phyloP scores from a whole-genome alignment of 83 land plant genomes.

The Thuja plicata region DNA sequence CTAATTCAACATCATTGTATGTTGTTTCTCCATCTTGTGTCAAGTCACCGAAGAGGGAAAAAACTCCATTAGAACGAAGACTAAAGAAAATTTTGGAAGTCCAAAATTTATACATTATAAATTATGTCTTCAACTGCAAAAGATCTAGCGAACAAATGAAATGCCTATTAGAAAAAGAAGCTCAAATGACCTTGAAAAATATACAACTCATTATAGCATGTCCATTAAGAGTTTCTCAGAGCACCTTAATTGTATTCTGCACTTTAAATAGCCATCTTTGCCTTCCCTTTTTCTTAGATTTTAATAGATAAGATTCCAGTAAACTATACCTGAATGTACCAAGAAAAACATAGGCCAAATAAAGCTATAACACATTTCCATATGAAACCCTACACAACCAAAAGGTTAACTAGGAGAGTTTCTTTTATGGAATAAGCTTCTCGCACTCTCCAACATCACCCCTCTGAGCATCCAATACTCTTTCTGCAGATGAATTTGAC shows the following conservation, averaged over 20 bases:
- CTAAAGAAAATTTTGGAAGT: too few species aligned
- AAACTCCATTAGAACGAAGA: too few species aligned
- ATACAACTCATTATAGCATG: conserved; percentile 7
- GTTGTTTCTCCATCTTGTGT: too few species aligned
- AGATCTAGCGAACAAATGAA: too few species aligned
- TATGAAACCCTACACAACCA: background rate
- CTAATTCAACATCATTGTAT: too few species aligned
- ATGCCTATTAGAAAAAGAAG: too few species aligned
- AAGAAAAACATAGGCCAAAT: background rate
- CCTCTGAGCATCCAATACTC: conserved; percentile 31
- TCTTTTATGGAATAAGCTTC: conserved; percentile 25
- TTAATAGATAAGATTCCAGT: background rate
- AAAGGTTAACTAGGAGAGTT: background rate
- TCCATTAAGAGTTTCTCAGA: background rate
- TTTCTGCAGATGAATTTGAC: conserved; percentile 22
- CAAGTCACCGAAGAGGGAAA: too few species aligned
- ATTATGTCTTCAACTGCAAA: too few species aligned
- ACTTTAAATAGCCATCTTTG: background rate
- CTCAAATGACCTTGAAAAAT: too few species aligned
- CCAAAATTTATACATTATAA: too few species aligned
- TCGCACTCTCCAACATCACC: conserved; percentile 32
- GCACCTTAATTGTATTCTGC: background rate
- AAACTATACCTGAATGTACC: background rate
- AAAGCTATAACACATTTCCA: background rate
- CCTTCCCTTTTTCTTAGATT: background rate